These are phyloP conservation scores for Elsinoe ampelina DNA, from an alignment of 2,329 filamentous ascomycete genomes.

Conservation along the genomic window DNA sequence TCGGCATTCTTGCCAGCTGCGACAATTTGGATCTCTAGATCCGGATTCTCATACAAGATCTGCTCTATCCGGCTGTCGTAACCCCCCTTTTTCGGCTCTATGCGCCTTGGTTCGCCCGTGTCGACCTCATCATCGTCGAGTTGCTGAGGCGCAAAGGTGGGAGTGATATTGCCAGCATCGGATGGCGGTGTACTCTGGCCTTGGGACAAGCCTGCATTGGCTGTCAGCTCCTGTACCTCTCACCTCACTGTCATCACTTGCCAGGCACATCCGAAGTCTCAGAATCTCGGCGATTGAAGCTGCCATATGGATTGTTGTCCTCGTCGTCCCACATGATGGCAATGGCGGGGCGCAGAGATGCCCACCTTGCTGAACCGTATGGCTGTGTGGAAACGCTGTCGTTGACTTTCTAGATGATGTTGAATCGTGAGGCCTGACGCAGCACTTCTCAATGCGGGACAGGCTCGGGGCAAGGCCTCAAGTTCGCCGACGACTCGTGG, in stretches of 20 bases:
- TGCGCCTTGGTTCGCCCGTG: slow-evolving; percentile 36
- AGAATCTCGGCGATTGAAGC: slow-evolving; percentile 80
- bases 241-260: slow-evolving; percentile 30
- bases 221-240: slow-evolving; percentile 29
- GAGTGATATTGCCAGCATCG: slow-evolving; percentile 38
- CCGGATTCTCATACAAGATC: slow-evolving; percentile 89
- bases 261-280: slow-evolving; percentile 57
- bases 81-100: slow-evolving; percentile 62
- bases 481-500: background rate
- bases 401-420: background rate
- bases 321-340: slow-evolving; percentile 94
- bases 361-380: background rate
- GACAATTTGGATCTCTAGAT: slow-evolving; percentile 81
- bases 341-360: background rate
- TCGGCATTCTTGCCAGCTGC: slow-evolving; percentile 93
- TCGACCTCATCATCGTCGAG: slow-evolving; percentile 44
- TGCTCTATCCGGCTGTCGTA: slow-evolving; percentile 96
- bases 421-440: slow-evolving; percentile 1
- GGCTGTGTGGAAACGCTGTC: background rate
- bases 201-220: slow-evolving; percentile 8
- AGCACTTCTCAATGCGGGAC: slow-evolving; percentile 7
- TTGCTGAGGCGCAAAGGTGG: slow-evolving; percentile 51
- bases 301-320: slow-evolving; percentile 95
- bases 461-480: slow-evolving; percentile 1
- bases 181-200: slow-evolving; percentile 25